A percentile compares a stretch with the other conserved stretches of the same genome.
These are phyloP conservation scores for Leishmania braziliensis DNA, from an alignment of 208 protist genomes.

Conservation along the genomic window DNA sequence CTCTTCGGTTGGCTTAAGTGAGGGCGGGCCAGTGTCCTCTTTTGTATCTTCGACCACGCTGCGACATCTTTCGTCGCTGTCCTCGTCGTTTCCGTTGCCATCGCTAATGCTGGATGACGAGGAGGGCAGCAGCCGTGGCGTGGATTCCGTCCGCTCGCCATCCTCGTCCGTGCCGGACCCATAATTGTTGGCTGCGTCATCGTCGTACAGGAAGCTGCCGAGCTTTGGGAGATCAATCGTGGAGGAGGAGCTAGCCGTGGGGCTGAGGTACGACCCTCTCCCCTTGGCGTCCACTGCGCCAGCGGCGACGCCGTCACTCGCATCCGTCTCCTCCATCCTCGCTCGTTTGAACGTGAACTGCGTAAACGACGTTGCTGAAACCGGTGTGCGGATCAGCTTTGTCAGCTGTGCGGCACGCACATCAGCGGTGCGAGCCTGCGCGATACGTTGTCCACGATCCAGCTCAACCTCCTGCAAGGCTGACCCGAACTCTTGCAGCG, in stretches of 20 bases:
- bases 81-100: not conserved
- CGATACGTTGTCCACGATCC: slow-evolving; percentile 42
- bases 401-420: slow-evolving; percentile 34
- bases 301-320: not conserved
- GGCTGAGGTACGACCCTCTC: not conserved
- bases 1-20: not conserved
- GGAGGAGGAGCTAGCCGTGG: not conserved
- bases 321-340: not conserved
- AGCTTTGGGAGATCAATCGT: slow-evolving; percentile 42
- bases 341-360: slow-evolving; percentile 53
- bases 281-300: not conserved
- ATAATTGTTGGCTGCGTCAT: not conserved
- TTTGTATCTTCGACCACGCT: not conserved
- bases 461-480: slow-evolving; percentile 42
- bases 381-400: slow-evolving; percentile 47
- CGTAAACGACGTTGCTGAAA: slow-evolving; percentile 76
- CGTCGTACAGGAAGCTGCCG: slow-evolving; percentile 43
- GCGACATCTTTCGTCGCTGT: not conserved
- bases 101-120: not conserved
- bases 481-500: slow-evolving; percentile 54
- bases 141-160: not conserved
- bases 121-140: slow-evolving; percentile 6
- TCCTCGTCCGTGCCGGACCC: slow-evolving; percentile 14
- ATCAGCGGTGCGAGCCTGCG: slow-evolving; percentile 38
- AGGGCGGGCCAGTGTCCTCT: not conserved